phyloP scores from a whole-genome alignment of 495 filamentous ascomycete genomes.

The Penicillium macrosclerotiorum region DNA sequence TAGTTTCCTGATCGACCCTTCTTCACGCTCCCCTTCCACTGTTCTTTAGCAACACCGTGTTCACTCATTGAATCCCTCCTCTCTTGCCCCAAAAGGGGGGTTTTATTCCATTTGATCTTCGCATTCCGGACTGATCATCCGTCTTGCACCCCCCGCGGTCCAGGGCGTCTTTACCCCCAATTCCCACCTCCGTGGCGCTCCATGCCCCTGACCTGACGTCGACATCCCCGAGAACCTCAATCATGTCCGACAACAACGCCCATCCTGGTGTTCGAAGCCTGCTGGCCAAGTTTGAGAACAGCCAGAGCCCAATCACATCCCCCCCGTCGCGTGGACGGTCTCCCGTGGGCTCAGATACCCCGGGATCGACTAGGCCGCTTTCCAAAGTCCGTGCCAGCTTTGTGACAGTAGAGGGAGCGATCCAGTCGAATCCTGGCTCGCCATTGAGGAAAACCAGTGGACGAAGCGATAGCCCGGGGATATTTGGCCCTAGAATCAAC shows the following conservation, averaged over 20 bases:
- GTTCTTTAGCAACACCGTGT: constrained; percentile 18
- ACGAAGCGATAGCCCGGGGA: constrained; percentile 31
- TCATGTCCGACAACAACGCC: constrained; percentile 50
- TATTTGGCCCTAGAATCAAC: constrained; percentile 36
- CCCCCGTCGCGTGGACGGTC: constrained; percentile 75
- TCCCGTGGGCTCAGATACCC: constrained; percentile 52
- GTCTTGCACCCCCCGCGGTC: no score
- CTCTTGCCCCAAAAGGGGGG: constrained; percentile 14
- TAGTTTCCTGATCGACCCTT: constrained; percentile 22
- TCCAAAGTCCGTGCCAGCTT: constrained; percentile 84
- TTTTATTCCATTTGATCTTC: constrained; percentile 3
- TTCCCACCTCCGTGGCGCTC: constrained; percentile 13
- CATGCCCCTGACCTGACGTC: constrained; percentile 18
- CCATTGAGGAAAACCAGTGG: constrained; percentile 37
- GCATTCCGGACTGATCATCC: not conserved
- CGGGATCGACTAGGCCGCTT: constrained; percentile 55
- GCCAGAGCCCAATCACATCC: constrained; percentile 49
- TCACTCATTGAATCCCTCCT: constrained; percentile 7
- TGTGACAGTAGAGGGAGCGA: constrained; percentile 64
- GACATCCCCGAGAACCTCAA: constrained; percentile 5
- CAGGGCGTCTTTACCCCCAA: constrained; percentile 17
- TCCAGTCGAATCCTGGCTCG: constrained; percentile 32
- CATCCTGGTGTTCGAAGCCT: constrained; percentile 65
- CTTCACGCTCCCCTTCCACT: constrained; percentile 19
- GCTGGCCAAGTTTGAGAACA: constrained; percentile 84